Conservation (phyloP, 352 stramenopile genomes). For the Phytophthora aleatoria region DNA sequence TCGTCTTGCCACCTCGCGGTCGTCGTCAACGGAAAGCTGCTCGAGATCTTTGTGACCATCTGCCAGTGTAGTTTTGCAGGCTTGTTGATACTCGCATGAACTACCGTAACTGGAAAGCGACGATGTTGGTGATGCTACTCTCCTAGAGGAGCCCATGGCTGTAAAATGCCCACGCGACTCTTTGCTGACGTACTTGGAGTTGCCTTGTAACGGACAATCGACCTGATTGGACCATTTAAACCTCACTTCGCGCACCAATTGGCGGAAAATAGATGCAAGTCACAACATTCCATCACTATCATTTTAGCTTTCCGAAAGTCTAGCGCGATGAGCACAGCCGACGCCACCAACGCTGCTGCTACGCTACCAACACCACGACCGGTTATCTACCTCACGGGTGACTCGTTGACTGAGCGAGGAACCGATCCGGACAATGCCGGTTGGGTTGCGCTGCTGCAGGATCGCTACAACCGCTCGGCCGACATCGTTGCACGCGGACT, state of each 20-base stretch:
- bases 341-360: slow-evolving; percentile 6
- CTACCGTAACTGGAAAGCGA: slow-evolving; percentile 10
- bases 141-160: slow-evolving; percentile 26
- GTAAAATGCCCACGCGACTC: slow-evolving; percentile 7
- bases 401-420: slow-evolving; percentile 58
- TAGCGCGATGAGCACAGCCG: slow-evolving; percentile 23
- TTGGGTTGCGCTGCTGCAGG: slow-evolving; percentile 45
- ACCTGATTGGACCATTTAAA: slow-evolving; percentile 25
- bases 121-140: slow-evolving; percentile 10
- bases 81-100: not conserved
- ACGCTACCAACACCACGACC: slow-evolving; percentile 13
- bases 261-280: slow-evolving; percentile 13
- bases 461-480: slow-evolving; percentile 50
- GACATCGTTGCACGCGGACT: slow-evolving; percentile 54
- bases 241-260: not conserved
- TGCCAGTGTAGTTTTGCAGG: not conserved
- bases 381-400: slow-evolving; percentile 51
- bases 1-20: slow-evolving; percentile 36
- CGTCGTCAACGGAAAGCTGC: slow-evolving; percentile 12
- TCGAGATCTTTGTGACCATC: slow-evolving; percentile 3
- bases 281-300: slow-evolving; percentile 3
- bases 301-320: not conserved
- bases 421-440: slow-evolving; percentile 35
- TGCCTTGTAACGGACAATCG: slow-evolving; percentile 25
- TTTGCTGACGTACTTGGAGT: slow-evolving; percentile 29